Conservation (phyloP, 2,329 filamentous ascomycete species). For the Catunica adiposa region DNA sequence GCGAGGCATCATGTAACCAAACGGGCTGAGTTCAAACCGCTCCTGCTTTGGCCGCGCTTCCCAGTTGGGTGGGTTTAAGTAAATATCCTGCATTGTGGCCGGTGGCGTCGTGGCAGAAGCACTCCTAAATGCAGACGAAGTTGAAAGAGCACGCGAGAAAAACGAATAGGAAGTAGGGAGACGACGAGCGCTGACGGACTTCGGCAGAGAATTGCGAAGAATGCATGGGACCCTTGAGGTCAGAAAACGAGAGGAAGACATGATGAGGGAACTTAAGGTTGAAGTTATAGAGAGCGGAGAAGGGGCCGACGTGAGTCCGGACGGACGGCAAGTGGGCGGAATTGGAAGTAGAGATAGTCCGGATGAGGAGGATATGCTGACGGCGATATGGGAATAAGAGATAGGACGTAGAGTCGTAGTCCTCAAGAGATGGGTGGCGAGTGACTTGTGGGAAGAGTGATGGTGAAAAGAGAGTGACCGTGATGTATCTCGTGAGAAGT, state of each 20-base stretch:
- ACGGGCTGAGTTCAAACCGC: slow-evolving; percentile 6
- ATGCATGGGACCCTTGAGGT: background rate
- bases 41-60: background rate
- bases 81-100: background rate
- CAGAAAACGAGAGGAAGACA: background rate
- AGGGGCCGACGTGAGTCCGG: background rate
- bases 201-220: background rate
- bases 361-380: no score
- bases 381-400: no score
- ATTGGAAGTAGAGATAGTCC: no score
- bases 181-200: no score
- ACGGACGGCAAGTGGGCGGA: background rate
- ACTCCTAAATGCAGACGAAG: background rate
- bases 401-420: no score
- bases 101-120: background rate
- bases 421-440: no score
- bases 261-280: background rate
- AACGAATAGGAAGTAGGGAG: background rate
- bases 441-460: no score
- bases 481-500: background rate
- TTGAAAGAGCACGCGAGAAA: background rate
- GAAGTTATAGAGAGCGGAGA: background rate
- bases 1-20: slow-evolving; percentile 10
- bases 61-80: slow-evolving; percentile 5
- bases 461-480: background rate